phyloP scores from a whole-genome alignment of 2,329 filamentous ascomycete species.

The Cercospora citrullina region DNA sequence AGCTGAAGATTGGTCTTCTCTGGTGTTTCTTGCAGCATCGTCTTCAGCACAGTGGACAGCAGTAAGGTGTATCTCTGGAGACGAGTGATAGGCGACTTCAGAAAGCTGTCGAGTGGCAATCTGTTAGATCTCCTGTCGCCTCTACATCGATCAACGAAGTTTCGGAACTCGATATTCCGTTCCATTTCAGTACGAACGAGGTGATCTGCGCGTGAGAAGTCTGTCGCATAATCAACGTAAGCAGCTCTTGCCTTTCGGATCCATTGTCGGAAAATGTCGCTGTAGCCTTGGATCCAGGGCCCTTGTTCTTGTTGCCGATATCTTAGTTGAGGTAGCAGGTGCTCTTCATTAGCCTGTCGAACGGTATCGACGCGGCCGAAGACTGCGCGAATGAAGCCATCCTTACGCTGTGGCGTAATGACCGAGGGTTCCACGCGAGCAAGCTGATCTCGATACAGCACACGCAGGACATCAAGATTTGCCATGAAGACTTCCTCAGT shows the following conservation, averaged over 20 bases:
- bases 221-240: conserved; percentile 89
- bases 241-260: conserved; percentile 86
- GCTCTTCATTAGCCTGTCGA: conserved; percentile 87
- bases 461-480: conserved; percentile 80
- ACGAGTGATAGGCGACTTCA: conserved; percentile 90
- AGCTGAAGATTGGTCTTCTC: conserved; percentile 82
- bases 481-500: conserved; percentile 90
- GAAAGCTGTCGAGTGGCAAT: conserved; percentile 88
- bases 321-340: conserved; percentile 88
- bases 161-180: conserved; percentile 79
- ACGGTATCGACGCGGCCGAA: conserved; percentile 91
- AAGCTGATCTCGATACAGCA: conserved; percentile 82
- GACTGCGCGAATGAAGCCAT: conserved; percentile 78
- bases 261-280: conserved; percentile 97
- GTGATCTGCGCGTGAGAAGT: conserved; percentile 80
- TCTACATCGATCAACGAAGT: conserved; percentile 79
- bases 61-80: conserved; percentile 87
- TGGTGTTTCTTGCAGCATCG: conserved; percentile 79
- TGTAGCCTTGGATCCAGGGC: conserved; percentile 90
- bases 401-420: conserved; percentile 73
- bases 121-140: conserved; percentile 77
- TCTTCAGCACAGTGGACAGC: conserved; percentile 77
- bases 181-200: conserved; percentile 81
- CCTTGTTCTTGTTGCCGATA: conserved; percentile 97
- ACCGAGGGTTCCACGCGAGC: conserved; percentile 72